Percentiles rank a stretch among this genome's conserved stretches.
phyloP scores from a whole-genome alignment of 129 eudicot genomes.

The Apium graveolens region DNA sequence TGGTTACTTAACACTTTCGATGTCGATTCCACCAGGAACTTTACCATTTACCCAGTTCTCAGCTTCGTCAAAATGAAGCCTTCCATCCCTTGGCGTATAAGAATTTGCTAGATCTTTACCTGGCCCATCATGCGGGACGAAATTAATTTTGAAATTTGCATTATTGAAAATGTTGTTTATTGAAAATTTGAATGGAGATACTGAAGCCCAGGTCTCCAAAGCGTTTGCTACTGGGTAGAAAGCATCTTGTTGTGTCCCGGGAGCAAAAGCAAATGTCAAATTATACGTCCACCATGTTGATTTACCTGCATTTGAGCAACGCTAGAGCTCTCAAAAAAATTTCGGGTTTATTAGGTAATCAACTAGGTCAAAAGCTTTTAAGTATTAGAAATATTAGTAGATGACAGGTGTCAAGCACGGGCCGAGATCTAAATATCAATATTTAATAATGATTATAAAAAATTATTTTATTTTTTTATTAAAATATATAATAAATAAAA shows the following conservation, averaged over 20 bases:
- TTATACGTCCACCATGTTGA: not conserved
- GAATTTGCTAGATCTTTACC: not conserved
- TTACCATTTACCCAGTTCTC: slow-evolving; percentile 5
- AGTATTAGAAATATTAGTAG: too few species aligned
- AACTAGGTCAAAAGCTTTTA: too few species aligned
- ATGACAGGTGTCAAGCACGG: too few species aligned
- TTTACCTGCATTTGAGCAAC: not conserved
- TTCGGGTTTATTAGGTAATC: too few species aligned
- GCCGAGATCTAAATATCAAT: too few species aligned
- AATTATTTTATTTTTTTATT: too few species aligned
- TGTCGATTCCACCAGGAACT: not conserved
- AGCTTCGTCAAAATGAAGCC: not conserved
- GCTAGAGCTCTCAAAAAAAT: too few species aligned
- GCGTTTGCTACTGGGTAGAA: not conserved
- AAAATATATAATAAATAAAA: too few species aligned
- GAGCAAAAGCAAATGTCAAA: not conserved
- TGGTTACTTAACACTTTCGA: too few species aligned
- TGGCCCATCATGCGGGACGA: not conserved
- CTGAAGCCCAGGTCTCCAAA: not conserved
- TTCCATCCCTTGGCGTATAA: not conserved
- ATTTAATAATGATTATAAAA: too few species aligned
- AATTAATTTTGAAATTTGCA: not conserved
- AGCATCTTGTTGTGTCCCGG: not conserved
- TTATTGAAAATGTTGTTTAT: not conserved
- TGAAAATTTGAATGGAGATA: slow-evolving; percentile 4